A percentile compares a stretch with the other conserved stretches of the same genome.
Evolutionary conservation across 1,284 basidiomycete genomes (phyloP).

Genomic region (Agroathelia rolfsii): DNA sequence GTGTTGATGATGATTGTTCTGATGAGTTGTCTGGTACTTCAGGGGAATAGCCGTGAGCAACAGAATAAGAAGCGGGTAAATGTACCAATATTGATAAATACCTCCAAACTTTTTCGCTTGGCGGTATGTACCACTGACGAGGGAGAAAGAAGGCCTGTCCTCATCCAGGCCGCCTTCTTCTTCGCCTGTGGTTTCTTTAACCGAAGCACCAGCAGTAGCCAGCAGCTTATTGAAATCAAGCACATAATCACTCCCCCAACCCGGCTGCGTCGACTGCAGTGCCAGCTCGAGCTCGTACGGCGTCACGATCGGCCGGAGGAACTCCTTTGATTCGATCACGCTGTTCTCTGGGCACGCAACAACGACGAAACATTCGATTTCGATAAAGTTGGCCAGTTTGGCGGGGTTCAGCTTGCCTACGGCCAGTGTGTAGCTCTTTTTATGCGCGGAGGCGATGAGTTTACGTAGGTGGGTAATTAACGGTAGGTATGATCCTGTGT

Average conservation of each 20-base stretch:
- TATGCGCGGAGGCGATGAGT: conserved; percentile 53
- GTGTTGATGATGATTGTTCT: conserved; percentile 6
- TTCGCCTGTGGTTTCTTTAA: conserved; percentile 6
- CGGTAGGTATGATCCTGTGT: conserved; percentile 69
- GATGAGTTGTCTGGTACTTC: conserved; percentile 8
- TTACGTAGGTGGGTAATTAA: conserved; percentile 70
- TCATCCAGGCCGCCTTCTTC: conserved; percentile 31
- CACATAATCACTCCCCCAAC: conserved; percentile 77
- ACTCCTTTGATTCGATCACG: conserved; percentile 86
- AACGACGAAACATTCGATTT: conserved; percentile 93
- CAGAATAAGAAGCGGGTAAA: conserved; percentile 1
- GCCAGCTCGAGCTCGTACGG: conserved; percentile 90
- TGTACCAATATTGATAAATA: too few relatives aligned
- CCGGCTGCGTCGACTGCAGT: conserved; percentile 51
- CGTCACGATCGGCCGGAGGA: conserved; percentile 84
- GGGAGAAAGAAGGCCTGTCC: conserved; percentile 76
- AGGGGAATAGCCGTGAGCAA: conserved; percentile 4
- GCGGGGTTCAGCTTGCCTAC: conserved; percentile 95
- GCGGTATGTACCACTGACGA: conserved; percentile 81
- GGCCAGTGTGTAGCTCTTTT: conserved; percentile 91
- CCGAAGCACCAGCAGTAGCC: conserved; percentile 13
- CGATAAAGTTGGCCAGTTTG: conserved; percentile 93
- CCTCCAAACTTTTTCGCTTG: conserved; percentile 62
- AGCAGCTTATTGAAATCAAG: conserved; percentile 74
- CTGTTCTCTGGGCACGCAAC: conserved; percentile 94